Evolutionary conservation across 805 yeast genomes (phyloP).

Genomic region (Grigorovia humatica): DNA sequence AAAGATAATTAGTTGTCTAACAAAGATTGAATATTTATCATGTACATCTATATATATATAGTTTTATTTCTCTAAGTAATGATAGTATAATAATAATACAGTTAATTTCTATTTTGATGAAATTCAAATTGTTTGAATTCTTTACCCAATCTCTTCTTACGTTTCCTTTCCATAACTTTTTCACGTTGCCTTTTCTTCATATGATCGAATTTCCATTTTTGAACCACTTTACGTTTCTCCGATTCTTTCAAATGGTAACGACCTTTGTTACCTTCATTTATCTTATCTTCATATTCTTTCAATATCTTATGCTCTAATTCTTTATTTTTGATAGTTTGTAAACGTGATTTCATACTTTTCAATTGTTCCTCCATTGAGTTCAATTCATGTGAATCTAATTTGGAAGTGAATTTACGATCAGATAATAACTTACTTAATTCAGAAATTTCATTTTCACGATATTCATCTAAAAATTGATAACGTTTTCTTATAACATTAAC

Average conservation of each 20-base stretch:
- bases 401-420: constrained; percentile 38
- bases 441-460: constrained; percentile 62
- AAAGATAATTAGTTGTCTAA: not conserved
- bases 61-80: no score
- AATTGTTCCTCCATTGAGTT: constrained; percentile 45
- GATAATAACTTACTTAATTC: constrained; percentile 48
- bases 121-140: constrained; percentile 51
- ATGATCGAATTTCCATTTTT: constrained; percentile 64
- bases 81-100: no score
- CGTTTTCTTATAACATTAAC: constrained; percentile 55
- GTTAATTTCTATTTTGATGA: constrained; percentile 13
- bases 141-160: constrained; percentile 74
- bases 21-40: not conserved
- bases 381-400: constrained; percentile 35
- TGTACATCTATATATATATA: not conserved
- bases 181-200: constrained; percentile 67
- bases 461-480: constrained; percentile 78
- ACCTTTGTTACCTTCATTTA: constrained; percentile 41
- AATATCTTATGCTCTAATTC: constrained; percentile 66
- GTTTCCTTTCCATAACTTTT: constrained; percentile 77
- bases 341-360: constrained; percentile 55
- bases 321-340: constrained; percentile 58
- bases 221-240: constrained; percentile 64
- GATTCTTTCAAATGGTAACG: constrained; percentile 54
- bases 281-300: constrained; percentile 44